These are phyloP conservation scores for Epichloe festucae DNA, from an alignment of 2,329 filamentous ascomycete genomes.

Conservation along the genomic window DNA sequence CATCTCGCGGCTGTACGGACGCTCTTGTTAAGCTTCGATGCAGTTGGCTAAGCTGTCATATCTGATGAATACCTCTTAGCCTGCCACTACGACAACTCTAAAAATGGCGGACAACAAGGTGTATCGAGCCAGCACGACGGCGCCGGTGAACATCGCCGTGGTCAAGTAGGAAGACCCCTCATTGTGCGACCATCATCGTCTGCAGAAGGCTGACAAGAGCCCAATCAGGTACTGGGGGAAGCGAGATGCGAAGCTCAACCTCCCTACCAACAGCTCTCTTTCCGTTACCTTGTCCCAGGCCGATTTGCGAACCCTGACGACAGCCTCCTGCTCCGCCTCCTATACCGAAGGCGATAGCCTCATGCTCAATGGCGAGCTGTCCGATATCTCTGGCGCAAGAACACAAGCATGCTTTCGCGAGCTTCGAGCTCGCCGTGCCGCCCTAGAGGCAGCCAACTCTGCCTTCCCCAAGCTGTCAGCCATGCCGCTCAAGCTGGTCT, in stretches of 20 bases:
- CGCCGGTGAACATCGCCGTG: constrained; percentile 94
- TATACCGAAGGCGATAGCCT: constrained; percentile 59
- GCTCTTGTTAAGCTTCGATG: background rate
- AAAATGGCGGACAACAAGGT: constrained; percentile 43
- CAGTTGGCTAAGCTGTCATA: background rate
- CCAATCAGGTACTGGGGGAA: constrained; percentile 76
- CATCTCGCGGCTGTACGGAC: background rate
- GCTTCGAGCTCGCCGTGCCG: constrained; percentile 62
- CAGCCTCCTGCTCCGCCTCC: constrained; percentile 70
- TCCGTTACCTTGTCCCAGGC: constrained; percentile 91
- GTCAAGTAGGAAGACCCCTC: constrained; percentile 56
- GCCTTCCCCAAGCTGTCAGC: constrained; percentile 72
- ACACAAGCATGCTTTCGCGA: constrained; percentile 92
- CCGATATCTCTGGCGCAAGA: constrained; percentile 76
- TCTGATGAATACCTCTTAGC: background rate
- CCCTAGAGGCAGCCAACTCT: constrained; percentile 58
- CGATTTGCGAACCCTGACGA: constrained; percentile 91
- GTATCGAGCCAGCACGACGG: constrained; percentile 88
- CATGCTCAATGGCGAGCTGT: constrained; percentile 67
- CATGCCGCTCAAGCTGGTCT: constrained; percentile 72
- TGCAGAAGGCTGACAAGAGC: background rate
- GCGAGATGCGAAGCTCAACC: constrained; percentile 82
- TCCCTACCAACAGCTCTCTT: constrained; percentile 94
- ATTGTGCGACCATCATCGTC: background rate
- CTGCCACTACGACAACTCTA: background rate